Conservation (phyloP, 2,329 filamentous ascomycete genomes). For the Hypocreales sp. region DNA sequence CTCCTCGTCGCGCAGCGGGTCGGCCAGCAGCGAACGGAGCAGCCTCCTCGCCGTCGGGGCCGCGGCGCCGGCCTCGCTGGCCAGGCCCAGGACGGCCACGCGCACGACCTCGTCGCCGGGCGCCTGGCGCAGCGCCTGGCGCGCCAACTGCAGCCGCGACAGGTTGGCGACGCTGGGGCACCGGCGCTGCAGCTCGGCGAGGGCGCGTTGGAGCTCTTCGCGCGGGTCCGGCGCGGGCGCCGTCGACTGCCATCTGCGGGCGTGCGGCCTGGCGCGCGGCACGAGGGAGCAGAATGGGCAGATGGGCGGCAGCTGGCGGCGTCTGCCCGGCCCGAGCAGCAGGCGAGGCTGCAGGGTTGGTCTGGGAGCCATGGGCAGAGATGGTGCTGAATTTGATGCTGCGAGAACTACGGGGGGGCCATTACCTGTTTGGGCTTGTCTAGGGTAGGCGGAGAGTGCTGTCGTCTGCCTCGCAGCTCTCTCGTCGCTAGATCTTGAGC, state of each 20-base stretch:
- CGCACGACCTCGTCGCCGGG: slow-evolving; percentile 42
- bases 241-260: slow-evolving; percentile 14
- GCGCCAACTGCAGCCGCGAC: slow-evolving; percentile 55
- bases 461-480: too few species aligned
- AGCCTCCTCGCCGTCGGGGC: slow-evolving; percentile 44
- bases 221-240: slow-evolving; percentile 20
- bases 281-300: slow-evolving; percentile 17
- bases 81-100: slow-evolving; percentile 39
- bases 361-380: too few species aligned
- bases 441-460: too few species aligned
- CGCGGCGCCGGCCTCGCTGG: slow-evolving; percentile 19
- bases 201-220: slow-evolving; percentile 39
- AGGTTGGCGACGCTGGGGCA: slow-evolving; percentile 49
- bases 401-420: too few species aligned
- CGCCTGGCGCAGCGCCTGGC: slow-evolving; percentile 44
- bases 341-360: too few species aligned
- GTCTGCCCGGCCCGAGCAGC: too few species aligned
- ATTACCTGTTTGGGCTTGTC: too few species aligned
- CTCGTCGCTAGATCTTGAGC: too few species aligned
- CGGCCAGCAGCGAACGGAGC: slow-evolving; percentile 52
- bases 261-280: slow-evolving; percentile 6
- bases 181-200: slow-evolving; percentile 44
- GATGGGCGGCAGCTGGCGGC: too few species aligned
- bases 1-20: slow-evolving; percentile 47
- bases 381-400: too few species aligned